These are phyloP conservation scores for Cryptococcus sp. DNA, from an alignment of 1,284 basidiomycete genomes.

Conservation along the genomic window DNA sequence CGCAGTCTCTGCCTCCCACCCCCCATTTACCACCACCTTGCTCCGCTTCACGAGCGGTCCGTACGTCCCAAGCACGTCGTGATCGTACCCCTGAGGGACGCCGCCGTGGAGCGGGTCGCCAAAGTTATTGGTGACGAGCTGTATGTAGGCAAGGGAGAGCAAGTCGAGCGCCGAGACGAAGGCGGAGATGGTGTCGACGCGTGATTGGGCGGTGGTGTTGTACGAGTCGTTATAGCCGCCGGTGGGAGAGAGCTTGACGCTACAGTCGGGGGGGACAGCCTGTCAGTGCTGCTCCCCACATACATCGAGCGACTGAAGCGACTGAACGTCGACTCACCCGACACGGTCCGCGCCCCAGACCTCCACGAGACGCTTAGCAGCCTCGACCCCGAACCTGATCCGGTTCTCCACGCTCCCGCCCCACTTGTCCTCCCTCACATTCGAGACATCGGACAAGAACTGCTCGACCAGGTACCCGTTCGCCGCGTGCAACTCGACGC, in stretches of 20 bases:
- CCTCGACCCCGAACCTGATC: constrained; percentile 55
- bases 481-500: constrained; percentile 56
- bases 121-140: constrained; percentile 44
- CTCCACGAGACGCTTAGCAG: constrained; percentile 53
- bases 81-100: constrained; percentile 7
- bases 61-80: constrained; percentile 18
- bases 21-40: constrained; percentile 55
- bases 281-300: too few relatives aligned
- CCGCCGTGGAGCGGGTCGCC: constrained; percentile 17
- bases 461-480: constrained; percentile 51
- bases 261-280: constrained; percentile 40
- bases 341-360: constrained; percentile 56
- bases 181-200: constrained; percentile 12
- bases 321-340: constrained; percentile 27
- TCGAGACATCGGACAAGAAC: constrained; percentile 56
- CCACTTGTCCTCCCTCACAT: constrained; percentile 60
- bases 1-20: constrained; percentile 41
- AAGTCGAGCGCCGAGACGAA: constrained; percentile 18
- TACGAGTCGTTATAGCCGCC: constrained; percentile 22
- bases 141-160: constrained; percentile 54
- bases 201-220: constrained; percentile 3
- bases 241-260: constrained; percentile 15
- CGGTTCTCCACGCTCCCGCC: constrained; percentile 60
- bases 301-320: too few relatives aligned
- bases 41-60: constrained; percentile 23